A percentile compares a stretch with the other conserved stretches of the same genome.
Evolutionary conservation across 1,284 basidiomycete species (phyloP).

Genomic region (Ustilago cynodontis): DNA sequence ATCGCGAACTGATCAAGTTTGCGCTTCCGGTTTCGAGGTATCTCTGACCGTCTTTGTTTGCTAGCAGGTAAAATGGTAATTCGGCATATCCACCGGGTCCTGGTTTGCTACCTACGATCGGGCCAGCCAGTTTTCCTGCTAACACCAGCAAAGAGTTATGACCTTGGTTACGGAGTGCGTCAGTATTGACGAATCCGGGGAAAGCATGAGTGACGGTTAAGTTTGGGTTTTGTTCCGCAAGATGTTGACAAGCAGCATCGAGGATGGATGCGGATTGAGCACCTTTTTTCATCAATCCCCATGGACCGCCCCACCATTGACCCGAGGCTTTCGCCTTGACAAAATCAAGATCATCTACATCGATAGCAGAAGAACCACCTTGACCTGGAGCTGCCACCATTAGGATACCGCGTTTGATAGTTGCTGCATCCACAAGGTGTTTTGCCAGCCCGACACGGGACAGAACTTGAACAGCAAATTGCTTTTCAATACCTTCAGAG

Average conservation of each 20-base stretch:
- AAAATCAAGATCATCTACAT: slow-evolving; percentile 65
- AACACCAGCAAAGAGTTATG: slow-evolving; percentile 63
- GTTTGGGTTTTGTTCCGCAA: slow-evolving; percentile 51
- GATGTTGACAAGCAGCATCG: slow-evolving; percentile 40
- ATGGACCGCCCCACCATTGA: slow-evolving; percentile 41
- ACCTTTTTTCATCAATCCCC: slow-evolving; percentile 45
- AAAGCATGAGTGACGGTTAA: slow-evolving; percentile 59
- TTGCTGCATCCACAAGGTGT: slow-evolving; percentile 61
- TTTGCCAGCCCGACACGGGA: slow-evolving; percentile 69
- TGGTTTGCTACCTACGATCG: slow-evolving; percentile 22
- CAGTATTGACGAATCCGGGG: slow-evolving; percentile 62
- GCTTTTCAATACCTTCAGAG: slow-evolving; percentile 53
- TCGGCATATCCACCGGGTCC: slow-evolving; percentile 56
- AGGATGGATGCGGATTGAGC: slow-evolving; percentile 42
- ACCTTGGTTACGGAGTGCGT: slow-evolving; percentile 63
- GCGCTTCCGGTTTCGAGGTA: slow-evolving; percentile 47
- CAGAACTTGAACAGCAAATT: slow-evolving; percentile 69
- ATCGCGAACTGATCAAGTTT: slow-evolving; percentile 40
- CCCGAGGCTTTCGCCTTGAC: slow-evolving; percentile 44
- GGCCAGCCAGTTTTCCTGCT: slow-evolving; percentile 46
- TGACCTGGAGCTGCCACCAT: slow-evolving; percentile 66
- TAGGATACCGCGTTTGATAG: slow-evolving; percentile 64
- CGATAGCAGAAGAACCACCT: slow-evolving; percentile 42
- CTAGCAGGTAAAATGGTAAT: slow-evolving; percentile 58
- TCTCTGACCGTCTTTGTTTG: slow-evolving; percentile 40